These are phyloP conservation scores for Chalaropsis thielavioides DNA, from an alignment of 2,329 filamentous ascomycete genomes.

Conservation along the genomic window DNA sequence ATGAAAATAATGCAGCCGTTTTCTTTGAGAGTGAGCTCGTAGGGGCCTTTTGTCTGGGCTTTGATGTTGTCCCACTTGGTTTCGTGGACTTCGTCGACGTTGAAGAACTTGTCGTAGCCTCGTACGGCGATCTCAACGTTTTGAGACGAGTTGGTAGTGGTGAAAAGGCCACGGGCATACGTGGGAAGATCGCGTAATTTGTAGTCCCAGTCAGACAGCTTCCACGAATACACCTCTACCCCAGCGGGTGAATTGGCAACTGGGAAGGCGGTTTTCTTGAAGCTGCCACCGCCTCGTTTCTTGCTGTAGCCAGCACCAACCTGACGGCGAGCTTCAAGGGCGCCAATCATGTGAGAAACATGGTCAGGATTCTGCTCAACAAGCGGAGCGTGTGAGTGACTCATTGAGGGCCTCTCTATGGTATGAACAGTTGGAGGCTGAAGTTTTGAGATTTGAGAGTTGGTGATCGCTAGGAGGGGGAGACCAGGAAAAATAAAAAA, in stretches of 20 bases:
- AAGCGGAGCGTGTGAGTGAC: conserved; percentile 38
- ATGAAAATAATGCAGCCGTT: conserved; percentile 99
- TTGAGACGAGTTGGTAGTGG: conserved; percentile 51
- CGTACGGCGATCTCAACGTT: conserved; percentile 63
- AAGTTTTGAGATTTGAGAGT: neutral
- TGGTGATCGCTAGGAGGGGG: neutral
- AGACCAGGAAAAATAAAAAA: too few species aligned
- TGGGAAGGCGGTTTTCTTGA: conserved; percentile 62
- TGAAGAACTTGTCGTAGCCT: conserved; percentile 99
- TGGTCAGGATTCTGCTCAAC: conserved; percentile 53
- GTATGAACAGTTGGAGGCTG: too few species aligned
- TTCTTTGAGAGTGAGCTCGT: conserved; percentile 92
- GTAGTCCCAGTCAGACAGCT: conserved; percentile 90
- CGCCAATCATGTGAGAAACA: conserved; percentile 49
- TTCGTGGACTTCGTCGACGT: conserved; percentile 63
- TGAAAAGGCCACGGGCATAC: conserved; percentile 89
- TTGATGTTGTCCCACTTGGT: conserved; percentile 76
- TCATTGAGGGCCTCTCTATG: conserved; percentile 9
- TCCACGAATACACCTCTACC: conserved; percentile 75
- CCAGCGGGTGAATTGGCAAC: conserved; percentile 48
- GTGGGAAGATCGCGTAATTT: conserved; percentile 75
- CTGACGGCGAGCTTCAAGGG: conserved; percentile 44
- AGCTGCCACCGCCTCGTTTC: conserved; percentile 49
- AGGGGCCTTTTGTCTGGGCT: conserved; percentile 64
- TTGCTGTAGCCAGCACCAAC: conserved; percentile 23